These are phyloP conservation scores for Sclerotinia glacialis DNA, from an alignment of 2,329 filamentous ascomycete genomes.

Conservation along the genomic window DNA sequence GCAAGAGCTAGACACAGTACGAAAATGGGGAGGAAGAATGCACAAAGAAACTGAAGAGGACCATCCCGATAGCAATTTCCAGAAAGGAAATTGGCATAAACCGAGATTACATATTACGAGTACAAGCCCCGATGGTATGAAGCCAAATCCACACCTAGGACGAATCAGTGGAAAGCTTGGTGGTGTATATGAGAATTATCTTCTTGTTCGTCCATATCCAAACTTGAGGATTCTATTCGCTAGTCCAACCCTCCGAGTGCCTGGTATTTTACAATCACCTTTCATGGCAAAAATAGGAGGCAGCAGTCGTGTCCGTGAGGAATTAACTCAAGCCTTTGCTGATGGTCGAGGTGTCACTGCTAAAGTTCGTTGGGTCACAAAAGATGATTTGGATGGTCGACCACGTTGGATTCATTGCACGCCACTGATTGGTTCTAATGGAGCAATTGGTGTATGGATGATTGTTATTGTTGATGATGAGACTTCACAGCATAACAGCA, in stretches of 20 bases:
- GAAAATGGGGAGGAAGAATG: constrained; percentile 61
- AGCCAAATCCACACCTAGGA: constrained; percentile 17
- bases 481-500: constrained; percentile 21
- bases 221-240: constrained; percentile 67
- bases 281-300: constrained; percentile 56
- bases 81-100: constrained; percentile 42
- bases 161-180: constrained; percentile 39
- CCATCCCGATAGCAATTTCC: constrained; percentile 41
- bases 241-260: constrained; percentile 63
- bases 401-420: constrained; percentile 76
- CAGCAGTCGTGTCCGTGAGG: constrained; percentile 47
- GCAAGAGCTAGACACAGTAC: constrained; percentile 62
- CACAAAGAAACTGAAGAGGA: constrained; percentile 51
- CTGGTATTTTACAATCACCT: constrained; percentile 62
- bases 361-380: constrained; percentile 67
- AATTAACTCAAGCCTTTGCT: constrained; percentile 57
- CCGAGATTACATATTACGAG: constrained; percentile 45
- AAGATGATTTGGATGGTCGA: constrained; percentile 51
- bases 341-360: constrained; percentile 70
- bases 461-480: constrained; percentile 70
- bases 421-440: constrained; percentile 64
- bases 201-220: constrained; percentile 65
- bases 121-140: constrained; percentile 30
- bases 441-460: constrained; percentile 75
- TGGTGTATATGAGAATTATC: constrained; percentile 55